phyloP scores from a whole-genome alignment of 345 rosid genomes.

The Reutealis trisperma region DNA sequence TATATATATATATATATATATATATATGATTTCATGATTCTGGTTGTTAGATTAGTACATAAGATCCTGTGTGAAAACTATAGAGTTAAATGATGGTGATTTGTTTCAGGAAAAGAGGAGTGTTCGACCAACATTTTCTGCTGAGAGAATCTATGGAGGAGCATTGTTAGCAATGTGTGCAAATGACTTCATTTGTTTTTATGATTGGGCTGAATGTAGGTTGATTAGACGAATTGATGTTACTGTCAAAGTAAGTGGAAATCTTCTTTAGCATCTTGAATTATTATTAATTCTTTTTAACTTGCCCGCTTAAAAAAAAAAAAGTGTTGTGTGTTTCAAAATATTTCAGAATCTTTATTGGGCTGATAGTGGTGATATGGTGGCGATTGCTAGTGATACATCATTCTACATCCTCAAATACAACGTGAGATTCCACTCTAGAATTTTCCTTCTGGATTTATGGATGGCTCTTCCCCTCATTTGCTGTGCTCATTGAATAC shows the following conservation, averaged over 20 bases:
- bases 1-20: too few relatives aligned
- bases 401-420: constrained; percentile 97
- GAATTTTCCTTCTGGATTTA: constrained; percentile 9
- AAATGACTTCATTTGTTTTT: constrained; percentile 95
- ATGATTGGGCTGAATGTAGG: constrained; percentile 99
- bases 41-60: neutral
- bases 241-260: constrained; percentile 82
- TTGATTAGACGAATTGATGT: constrained; percentile 96
- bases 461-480: constrained; percentile 2
- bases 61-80: neutral
- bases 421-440: constrained; percentile 55
- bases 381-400: constrained; percentile 93
- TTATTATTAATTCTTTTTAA: neutral
- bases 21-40: neutral
- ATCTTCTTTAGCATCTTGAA: constrained; percentile 13
- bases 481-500: neutral
- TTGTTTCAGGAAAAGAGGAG: constrained; percentile 84
- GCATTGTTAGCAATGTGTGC: constrained; percentile 95
- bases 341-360: constrained; percentile 85
- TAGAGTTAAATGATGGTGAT: constrained; percentile 26
- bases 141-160: constrained; percentile 92
- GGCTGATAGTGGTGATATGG: constrained; percentile 99
- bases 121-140: constrained; percentile 89
- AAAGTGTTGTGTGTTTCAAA: constrained; percentile 13
- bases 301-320: neutral